Evolutionary conservation across 1,139 yeast species (phyloP).

Genomic region (Kodamaea plutei): DNA sequence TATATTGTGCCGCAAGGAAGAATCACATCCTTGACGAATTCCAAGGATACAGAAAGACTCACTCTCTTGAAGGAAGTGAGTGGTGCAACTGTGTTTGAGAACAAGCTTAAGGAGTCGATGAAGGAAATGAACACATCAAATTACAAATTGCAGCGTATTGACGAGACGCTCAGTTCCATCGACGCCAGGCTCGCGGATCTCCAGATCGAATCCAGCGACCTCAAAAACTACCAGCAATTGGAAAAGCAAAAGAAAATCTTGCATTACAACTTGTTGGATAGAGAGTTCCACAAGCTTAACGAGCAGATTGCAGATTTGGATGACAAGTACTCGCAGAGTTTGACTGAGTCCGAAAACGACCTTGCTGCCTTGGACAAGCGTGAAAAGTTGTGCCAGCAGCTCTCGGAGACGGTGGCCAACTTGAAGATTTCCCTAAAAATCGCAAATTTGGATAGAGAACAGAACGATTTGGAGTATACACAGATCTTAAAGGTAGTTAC

Average conservation of each 20-base stretch:
- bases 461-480: conserved; percentile 46
- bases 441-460: conserved; percentile 47
- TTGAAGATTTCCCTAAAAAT: conserved; percentile 37
- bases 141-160: conserved; percentile 67
- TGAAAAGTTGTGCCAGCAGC: conserved; percentile 41
- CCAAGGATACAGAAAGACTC: conserved; percentile 79
- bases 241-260: conserved; percentile 67
- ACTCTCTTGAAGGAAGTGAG: conserved; percentile 84
- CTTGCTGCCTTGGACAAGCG: conserved; percentile 44
- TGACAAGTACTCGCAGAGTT: conserved; percentile 49
- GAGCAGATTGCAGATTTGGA: conserved; percentile 61
- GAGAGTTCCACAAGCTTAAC: conserved; percentile 64
- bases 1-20: conserved; percentile 97
- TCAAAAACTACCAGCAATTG: conserved; percentile 62
- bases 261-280: conserved; percentile 73
- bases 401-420: conserved; percentile 45
- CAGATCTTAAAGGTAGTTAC: conserved; percentile 41
- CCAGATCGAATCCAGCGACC: conserved; percentile 75
- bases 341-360: conserved; percentile 43
- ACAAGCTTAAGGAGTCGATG: conserved; percentile 70
- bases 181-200: conserved; percentile 72
- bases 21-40: conserved; percentile 80
- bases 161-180: conserved; percentile 66
- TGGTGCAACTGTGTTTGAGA: conserved; percentile 90
- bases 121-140: conserved; percentile 76